phyloP scores from a whole-genome alignment of 2,329 filamentous ascomycete species.

The Aspergillus glaucus region DNA sequence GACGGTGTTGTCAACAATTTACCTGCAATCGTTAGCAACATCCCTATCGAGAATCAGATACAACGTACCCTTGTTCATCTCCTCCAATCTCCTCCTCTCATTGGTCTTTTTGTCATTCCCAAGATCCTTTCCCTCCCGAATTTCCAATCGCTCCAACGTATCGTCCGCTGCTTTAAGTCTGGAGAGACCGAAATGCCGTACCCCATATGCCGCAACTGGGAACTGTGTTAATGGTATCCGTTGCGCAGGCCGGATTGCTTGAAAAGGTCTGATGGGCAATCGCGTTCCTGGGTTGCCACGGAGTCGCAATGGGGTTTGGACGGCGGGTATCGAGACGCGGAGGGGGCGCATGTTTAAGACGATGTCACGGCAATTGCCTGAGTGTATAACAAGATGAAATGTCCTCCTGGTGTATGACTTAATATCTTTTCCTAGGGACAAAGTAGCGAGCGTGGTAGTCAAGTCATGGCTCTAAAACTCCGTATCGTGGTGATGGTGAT shows the following conservation, averaged over 20 bases:
- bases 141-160: constrained; percentile 27
- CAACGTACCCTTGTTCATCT: constrained; percentile 58
- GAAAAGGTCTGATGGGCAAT: no score
- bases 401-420: no score
- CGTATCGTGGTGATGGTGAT: no score
- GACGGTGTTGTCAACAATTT: constrained; percentile 77
- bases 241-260: not conserved
- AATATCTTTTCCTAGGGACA: no score
- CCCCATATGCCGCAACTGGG: not conserved
- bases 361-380: no score
- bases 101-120: constrained; percentile 20
- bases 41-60: not conserved
- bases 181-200: not conserved
- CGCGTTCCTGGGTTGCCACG: no score
- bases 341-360: no score
- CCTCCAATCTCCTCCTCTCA: constrained; percentile 30
- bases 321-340: no score
- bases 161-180: not conserved
- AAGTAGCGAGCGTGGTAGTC: no score
- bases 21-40: constrained; percentile 40
- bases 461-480: no score
- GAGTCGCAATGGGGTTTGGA: no score
- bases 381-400: no score
- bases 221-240: not conserved
- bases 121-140: constrained; percentile 25